Conservation (phyloP, 805 yeast genomes). For the Ogataea methylovora region DNA sequence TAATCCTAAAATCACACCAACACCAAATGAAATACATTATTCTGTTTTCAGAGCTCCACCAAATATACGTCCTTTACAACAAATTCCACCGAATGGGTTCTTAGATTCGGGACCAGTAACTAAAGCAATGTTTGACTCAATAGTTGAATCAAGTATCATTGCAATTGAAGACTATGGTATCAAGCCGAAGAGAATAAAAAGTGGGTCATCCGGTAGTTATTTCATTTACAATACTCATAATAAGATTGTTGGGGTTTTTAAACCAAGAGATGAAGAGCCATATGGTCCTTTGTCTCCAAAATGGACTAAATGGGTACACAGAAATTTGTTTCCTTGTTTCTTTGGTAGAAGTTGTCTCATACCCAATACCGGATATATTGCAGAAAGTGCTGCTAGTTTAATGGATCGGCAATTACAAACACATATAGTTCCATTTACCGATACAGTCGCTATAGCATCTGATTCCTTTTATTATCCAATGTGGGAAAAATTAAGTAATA, state of each 20-base stretch:
- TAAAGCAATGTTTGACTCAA: constrained; percentile 24
- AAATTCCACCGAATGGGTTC: constrained; percentile 20
- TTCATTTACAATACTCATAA: constrained; percentile 36
- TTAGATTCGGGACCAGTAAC: constrained; percentile 19
- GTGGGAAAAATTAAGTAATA: constrained; percentile 31
- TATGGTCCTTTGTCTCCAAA: constrained; percentile 73
- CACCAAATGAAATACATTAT: constrained; percentile 37
- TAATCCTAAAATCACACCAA: constrained; percentile 15
- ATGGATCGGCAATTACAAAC: constrained; percentile 54
- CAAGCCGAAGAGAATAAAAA: constrained; percentile 45
- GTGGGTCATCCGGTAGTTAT: constrained; percentile 69
- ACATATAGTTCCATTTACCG: constrained; percentile 60
- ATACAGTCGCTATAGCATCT: constrained; percentile 42
- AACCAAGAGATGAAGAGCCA: constrained; percentile 77
- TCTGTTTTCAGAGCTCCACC: constrained; percentile 43
- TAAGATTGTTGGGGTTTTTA: constrained; percentile 52
- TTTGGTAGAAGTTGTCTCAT: constrained; percentile 68
- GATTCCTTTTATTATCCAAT: constrained; percentile 44
- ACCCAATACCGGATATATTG: constrained; percentile 64
- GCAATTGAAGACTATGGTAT: constrained; percentile 37
- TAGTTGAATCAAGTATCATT: constrained; percentile 35
- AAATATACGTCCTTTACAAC: constrained; percentile 18
- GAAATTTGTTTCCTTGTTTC: constrained; percentile 70
- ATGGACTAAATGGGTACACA: constrained; percentile 73
- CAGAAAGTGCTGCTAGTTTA: constrained; percentile 67